A percentile compares a stretch with the other conserved stretches of the same genome.
Evolutionary conservation across 1,284 basidiomycete genomes (phyloP).

Genomic region (Boletus sp.): DNA sequence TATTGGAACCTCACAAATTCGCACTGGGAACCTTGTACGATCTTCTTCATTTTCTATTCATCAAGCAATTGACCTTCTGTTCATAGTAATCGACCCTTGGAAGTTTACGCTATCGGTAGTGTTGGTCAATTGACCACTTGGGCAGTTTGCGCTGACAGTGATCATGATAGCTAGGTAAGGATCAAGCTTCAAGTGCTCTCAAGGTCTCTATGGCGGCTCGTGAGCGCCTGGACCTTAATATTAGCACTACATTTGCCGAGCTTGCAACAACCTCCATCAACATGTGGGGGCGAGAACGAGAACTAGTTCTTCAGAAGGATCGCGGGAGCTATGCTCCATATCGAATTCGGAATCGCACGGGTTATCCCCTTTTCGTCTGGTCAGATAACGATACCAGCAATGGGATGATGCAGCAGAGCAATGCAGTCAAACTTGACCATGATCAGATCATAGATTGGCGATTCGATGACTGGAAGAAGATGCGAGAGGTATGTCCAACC

Average conservation of each 20-base stretch:
- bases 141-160: constrained; percentile 9
- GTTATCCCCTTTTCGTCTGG: constrained; percentile 80
- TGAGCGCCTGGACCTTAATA: constrained; percentile 88
- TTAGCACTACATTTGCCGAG: constrained; percentile 92
- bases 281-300: constrained; percentile 74
- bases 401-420: constrained; percentile 44
- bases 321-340: constrained; percentile 93
- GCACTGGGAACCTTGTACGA: constrained; percentile 94
- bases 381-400: constrained; percentile 64
- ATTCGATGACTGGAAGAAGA: constrained; percentile 95
- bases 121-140: constrained; percentile 1
- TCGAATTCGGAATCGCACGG: constrained; percentile 89
- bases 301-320: constrained; percentile 66
- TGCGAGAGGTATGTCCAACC: constrained; percentile 73
- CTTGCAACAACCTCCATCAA: constrained; percentile 75
- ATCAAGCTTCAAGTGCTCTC: constrained; percentile 53
- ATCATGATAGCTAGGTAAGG: constrained; percentile 50
- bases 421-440: constrained; percentile 60
- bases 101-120: constrained; percentile 74
- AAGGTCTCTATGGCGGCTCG: constrained; percentile 70
- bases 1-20: constrained; percentile 99
- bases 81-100: constrained; percentile 93
- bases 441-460: constrained; percentile 90
- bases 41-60: constrained; percentile 8
- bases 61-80: neutral